Percentiles rank a stretch among this genome's conserved stretches.
These are phyloP conservation scores for Fennellomyces sp. DNA, from an alignment of 371 early-diverging fungal genomes.

Conservation along the genomic window DNA sequence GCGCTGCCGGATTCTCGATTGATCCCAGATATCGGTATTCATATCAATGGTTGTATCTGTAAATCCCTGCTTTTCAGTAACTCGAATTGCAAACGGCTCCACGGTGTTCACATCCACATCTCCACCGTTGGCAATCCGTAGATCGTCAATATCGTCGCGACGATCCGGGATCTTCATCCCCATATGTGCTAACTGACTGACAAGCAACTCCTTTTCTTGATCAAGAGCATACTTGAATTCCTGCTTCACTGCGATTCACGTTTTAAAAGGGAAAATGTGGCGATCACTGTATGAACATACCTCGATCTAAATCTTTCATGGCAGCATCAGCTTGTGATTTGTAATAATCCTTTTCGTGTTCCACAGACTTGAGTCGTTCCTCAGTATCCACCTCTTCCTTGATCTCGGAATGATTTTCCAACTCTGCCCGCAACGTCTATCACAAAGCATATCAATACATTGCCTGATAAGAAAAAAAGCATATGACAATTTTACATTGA, in stretches of 20 bases:
- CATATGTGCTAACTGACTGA: constrained; percentile 37
- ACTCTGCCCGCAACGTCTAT: constrained; percentile 36
- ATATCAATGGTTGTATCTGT: constrained; percentile 23
- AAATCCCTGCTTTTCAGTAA: neutral
- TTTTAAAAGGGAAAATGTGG: no score
- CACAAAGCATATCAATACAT: neutral
- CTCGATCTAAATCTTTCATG: constrained; percentile 40
- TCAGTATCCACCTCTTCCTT: constrained; percentile 17
- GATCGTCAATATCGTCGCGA: constrained; percentile 3
- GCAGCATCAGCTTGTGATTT: constrained; percentile 42
- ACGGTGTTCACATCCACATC: constrained; percentile 1
- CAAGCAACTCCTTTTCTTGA: constrained; percentile 31
- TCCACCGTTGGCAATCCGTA: neutral
- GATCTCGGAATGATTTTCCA: constrained; percentile 15
- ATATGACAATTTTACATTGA: constrained; percentile 3
- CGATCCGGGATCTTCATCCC: constrained; percentile 16
- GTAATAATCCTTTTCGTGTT: constrained; percentile 51
- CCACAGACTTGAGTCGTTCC: constrained; percentile 32
- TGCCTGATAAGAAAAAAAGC: no score
- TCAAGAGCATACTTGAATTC: constrained; percentile 39
- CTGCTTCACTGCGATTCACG: constrained; percentile 22
- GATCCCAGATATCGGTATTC: constrained; percentile 34
- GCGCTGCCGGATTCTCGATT: constrained; percentile 34
- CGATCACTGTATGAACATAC: constrained; percentile 4
- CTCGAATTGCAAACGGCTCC: constrained; percentile 2